A percentile compares a stretch with the other conserved stretches of the same genome.
These are phyloP conservation scores for Teratosphaeria destructans DNA, from an alignment of 2,329 filamentous ascomycete genomes.

Conservation along the genomic window DNA sequence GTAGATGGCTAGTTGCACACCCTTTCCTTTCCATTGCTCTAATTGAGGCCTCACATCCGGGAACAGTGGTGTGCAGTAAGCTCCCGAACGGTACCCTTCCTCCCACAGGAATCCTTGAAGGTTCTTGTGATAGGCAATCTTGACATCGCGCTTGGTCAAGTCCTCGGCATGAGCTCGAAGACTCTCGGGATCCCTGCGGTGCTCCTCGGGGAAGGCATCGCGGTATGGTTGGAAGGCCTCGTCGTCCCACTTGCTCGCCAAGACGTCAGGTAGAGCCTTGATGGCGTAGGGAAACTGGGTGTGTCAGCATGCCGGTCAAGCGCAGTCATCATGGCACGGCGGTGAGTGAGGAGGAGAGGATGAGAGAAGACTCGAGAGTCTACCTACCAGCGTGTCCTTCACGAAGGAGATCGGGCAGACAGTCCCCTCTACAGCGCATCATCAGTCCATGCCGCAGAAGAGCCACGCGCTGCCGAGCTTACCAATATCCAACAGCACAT, in stretches of 20 bases:
- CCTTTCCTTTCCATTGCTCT: conserved; percentile 44
- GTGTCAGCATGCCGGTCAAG: not conserved
- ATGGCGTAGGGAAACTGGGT: conserved; percentile 64
- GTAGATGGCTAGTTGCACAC: conserved; percentile 60
- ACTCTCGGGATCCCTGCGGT: conserved; percentile 46
- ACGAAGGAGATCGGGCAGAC: conserved; percentile 78
- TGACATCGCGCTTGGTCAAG: conserved; percentile 61
- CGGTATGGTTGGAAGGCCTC: conserved; percentile 56
- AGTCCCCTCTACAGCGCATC: conserved; percentile 55
- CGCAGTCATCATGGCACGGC: not conserved
- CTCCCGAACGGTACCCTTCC: conserved; percentile 59
- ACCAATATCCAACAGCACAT: conserved; percentile 30
- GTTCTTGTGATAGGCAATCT: conserved; percentile 65
- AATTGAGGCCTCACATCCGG: conserved; percentile 53
- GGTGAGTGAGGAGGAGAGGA: not conserved
- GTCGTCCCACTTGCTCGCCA: conserved; percentile 57
- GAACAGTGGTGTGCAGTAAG: conserved; percentile 63
- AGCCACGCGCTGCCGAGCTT: conserved; percentile 7
- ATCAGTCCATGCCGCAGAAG: conserved; percentile 3
- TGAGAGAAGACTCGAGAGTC: not conserved
- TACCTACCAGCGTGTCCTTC: conserved; percentile 67
- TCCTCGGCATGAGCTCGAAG: conserved; percentile 59
- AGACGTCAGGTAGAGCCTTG: conserved; percentile 51
- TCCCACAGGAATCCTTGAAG: conserved; percentile 74
- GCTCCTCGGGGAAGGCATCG: conserved; percentile 58